Evolutionary conservation across 129 eudicot species (phyloP), one percentile per base, ranked within the genome.

Genomic region (Arctium lappa): DNA sequence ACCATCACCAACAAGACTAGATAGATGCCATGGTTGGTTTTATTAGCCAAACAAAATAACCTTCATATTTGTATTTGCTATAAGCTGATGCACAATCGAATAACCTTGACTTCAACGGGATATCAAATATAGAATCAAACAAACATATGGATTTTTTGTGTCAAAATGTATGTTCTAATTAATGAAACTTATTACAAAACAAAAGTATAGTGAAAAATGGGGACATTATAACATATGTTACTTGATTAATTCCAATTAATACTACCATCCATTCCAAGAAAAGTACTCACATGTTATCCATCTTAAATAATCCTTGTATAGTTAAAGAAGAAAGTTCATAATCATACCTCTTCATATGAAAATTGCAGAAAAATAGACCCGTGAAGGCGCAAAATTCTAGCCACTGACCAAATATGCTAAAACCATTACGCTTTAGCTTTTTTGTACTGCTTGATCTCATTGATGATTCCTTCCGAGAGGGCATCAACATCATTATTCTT

Each of bases 401-500:
- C 16, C 29, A 3, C 27, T 22, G 27, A 0, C 27, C 27, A 22
- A 22, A 22, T 22, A 30, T 7, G 79, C 66, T 18, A 69, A 42
- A 29, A 76, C 36, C 72, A 73, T 70, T 85, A 86, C 0, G 53
- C 75, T 86, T 73, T 85, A 34, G 60, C 86, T 77, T 88, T 91
- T 62, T 86, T 89, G 86, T 92, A 84, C 72, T 88, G 90, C 86
- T 91, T 91, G 75, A 92, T 80, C 87, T 95, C 97, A 62, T 87
- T 79, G 62, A 91, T 91, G 30, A 95, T 80, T 60, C 97, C 97
- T 76, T 95, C 90, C 0, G 94, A 56, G 80, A 95, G 97, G 44
- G 93, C 70, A 12, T 91, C 89, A 38, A 83, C 94, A 7, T 95
- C 97, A 39, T 88, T 76, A 78, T 92, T 95, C 91, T 92, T 95